Percentiles rank a stretch among this genome's conserved stretches.
Conservation (phyloP, 805 yeast species). For the Candida qinlingensis region DNA sequence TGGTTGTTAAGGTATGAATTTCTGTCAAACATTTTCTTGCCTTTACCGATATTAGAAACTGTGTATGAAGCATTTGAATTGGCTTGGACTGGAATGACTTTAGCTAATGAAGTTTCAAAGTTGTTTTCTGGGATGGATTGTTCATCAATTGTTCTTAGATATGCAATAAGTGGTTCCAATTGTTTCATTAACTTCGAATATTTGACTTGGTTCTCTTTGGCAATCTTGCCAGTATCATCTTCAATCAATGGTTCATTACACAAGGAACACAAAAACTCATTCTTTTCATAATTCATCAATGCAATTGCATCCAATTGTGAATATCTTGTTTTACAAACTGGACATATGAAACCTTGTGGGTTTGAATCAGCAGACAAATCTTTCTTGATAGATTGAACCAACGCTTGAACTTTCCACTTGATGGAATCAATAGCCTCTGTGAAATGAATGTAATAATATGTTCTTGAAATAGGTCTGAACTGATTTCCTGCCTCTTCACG, state of each 20-base stretch:
- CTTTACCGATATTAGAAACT: constrained; percentile 42
- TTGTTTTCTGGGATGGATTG: constrained; percentile 79
- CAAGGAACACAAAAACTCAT: constrained; percentile 77
- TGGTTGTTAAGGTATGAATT: constrained; percentile 33
- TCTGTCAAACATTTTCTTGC: constrained; percentile 38
- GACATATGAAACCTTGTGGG: constrained; percentile 92
- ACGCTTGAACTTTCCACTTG: constrained; percentile 91
- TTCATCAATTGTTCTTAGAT: constrained; percentile 78
- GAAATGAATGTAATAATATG: constrained; percentile 81
- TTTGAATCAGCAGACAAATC: constrained; percentile 81
- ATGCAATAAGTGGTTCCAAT: constrained; percentile 80
- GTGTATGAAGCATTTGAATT: constrained; percentile 65
- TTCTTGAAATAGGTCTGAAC: constrained; percentile 61
- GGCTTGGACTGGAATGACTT: constrained; percentile 80
- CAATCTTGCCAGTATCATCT: constrained; percentile 83
- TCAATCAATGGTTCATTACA: constrained; percentile 77
- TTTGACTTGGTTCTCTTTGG: constrained; percentile 72
- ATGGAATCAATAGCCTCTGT: constrained; percentile 94
- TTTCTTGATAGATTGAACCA: constrained; percentile 72
- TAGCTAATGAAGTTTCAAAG: constrained; percentile 77
- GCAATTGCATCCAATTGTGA: constrained; percentile 86
- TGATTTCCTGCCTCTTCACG: constrained; percentile 58
- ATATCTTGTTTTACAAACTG: constrained; percentile 75
- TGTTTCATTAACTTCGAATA: constrained; percentile 83
- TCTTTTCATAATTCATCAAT: constrained; percentile 69